Evolutionary conservation across 192 early-diverging fungal genomes (phyloP).

Genomic region (Linnemannia elongata): DNA sequence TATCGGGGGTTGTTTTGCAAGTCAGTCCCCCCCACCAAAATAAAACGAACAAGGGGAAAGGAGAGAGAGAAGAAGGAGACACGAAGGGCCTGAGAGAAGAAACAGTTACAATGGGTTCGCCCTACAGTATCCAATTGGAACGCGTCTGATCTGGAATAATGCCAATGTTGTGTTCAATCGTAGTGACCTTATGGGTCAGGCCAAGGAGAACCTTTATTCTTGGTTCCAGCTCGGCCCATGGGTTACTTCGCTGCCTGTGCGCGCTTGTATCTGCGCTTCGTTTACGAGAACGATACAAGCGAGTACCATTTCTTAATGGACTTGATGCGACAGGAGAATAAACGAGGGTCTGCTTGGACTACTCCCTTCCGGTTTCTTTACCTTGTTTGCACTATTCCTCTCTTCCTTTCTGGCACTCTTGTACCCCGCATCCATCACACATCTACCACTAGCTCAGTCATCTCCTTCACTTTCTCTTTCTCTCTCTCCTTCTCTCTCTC

Average conservation of each 20-base stretch:
- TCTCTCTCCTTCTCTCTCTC: too few species aligned
- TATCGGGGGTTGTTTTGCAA: background rate
- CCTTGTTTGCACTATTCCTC: background rate
- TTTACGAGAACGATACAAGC: background rate
- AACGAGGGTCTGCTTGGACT: background rate
- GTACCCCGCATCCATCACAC: background rate
- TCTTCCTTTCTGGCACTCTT: background rate
- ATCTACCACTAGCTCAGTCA: background rate
- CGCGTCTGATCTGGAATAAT: constrained; percentile 25
- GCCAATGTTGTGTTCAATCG: background rate
- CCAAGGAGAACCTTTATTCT: constrained; percentile 7
- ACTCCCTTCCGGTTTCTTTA: too few species aligned
- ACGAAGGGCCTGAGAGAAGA: too few species aligned
- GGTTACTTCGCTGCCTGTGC: background rate
- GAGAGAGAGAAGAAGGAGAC: background rate
- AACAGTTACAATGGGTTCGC: background rate
- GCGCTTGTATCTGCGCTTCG: background rate
- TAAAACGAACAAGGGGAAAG: background rate
- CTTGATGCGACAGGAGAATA: background rate
- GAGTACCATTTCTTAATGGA: background rate
- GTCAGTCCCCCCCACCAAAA: background rate
- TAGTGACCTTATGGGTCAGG: background rate
- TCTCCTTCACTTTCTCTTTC: background rate
- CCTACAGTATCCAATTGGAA: background rate
- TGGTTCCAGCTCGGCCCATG: constrained; percentile 38